Conservation (phyloP, 163 green algal species). For the Volvox carteri region DNA sequence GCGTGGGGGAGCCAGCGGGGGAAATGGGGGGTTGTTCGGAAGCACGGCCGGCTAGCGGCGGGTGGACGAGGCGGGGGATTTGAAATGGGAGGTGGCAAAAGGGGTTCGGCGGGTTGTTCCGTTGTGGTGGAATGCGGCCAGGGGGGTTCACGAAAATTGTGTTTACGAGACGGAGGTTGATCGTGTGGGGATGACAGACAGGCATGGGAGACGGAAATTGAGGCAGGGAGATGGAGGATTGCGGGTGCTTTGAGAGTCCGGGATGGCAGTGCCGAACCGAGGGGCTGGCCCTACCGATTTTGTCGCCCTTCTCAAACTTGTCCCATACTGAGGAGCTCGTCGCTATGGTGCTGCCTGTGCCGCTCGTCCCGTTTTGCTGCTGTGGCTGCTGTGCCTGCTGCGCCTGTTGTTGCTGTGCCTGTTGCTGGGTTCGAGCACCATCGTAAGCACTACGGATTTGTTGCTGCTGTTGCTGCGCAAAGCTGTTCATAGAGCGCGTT, state of each 20-base stretch:
- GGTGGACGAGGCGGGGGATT: too few species aligned
- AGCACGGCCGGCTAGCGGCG: too few species aligned
- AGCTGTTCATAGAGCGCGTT: slow-evolving; percentile 25
- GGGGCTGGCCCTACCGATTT: too few species aligned
- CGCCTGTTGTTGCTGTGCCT: neutral
- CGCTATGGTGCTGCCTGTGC: neutral
- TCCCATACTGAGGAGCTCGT: slow-evolving; percentile 55
- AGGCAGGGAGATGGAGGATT: too few species aligned
- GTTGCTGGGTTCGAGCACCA: neutral
- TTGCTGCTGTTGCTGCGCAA: slow-evolving; percentile 27
- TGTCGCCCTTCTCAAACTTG: slow-evolving; percentile 67
- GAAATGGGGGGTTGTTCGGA: neutral
- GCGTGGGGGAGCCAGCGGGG: neutral
- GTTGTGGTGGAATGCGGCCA: too few species aligned
- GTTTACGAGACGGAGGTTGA: too few species aligned
- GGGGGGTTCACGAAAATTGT: too few species aligned
- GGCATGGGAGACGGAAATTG: too few species aligned
- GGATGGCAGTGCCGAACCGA: too few species aligned
- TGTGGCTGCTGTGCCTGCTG: slow-evolving; percentile 39
- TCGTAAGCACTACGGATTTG: neutral
- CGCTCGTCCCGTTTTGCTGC: neutral
- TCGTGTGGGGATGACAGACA: too few species aligned
- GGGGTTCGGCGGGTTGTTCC: neutral
- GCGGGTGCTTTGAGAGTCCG: too few species aligned
- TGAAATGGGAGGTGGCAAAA: too few species aligned